Evolutionary conservation across 2,329 filamentous ascomycete genomes (phyloP).

Genomic region (Penicillium sp.): DNA sequence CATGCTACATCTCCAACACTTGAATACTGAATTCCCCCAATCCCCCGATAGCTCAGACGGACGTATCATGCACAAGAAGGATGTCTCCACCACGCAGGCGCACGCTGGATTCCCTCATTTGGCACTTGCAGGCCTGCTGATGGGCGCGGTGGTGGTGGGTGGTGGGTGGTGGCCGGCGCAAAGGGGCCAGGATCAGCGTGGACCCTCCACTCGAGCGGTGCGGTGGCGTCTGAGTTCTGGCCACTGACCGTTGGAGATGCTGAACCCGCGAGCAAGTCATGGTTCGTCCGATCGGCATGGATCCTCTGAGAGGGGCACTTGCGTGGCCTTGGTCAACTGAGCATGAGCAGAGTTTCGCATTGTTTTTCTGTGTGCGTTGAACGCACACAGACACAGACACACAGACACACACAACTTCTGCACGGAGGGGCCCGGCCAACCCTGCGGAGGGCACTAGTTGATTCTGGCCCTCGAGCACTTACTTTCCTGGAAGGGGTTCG

Average conservation of each 20-base stretch:
- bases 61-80: constrained; percentile 7
- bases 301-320: constrained; percentile 15
- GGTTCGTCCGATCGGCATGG: constrained; percentile 16
- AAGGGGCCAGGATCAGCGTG: constrained; percentile 15
- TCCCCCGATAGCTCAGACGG: constrained; percentile 6
- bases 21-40: background rate
- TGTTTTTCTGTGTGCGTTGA: background rate
- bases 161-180: constrained; percentile 5
- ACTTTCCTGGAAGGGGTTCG: background rate
- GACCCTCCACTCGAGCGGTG: constrained; percentile 12
- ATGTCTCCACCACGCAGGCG: background rate
- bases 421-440: background rate
- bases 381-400: background rate
- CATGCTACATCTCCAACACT: too few relatives aligned
- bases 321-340: constrained; percentile 14
- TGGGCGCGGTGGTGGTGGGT: constrained; percentile 5
- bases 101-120: constrained; percentile 6
- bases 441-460: background rate
- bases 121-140: constrained; percentile 2
- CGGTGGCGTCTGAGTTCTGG: constrained; percentile 16
- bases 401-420: background rate
- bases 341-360: constrained; percentile 1
- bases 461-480: background rate
- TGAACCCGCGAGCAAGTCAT: constrained; percentile 10
- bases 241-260: constrained; percentile 16